phyloP scores from a whole-genome alignment of 2,329 filamentous ascomycete genomes.

The Epichloe glyceriae region DNA sequence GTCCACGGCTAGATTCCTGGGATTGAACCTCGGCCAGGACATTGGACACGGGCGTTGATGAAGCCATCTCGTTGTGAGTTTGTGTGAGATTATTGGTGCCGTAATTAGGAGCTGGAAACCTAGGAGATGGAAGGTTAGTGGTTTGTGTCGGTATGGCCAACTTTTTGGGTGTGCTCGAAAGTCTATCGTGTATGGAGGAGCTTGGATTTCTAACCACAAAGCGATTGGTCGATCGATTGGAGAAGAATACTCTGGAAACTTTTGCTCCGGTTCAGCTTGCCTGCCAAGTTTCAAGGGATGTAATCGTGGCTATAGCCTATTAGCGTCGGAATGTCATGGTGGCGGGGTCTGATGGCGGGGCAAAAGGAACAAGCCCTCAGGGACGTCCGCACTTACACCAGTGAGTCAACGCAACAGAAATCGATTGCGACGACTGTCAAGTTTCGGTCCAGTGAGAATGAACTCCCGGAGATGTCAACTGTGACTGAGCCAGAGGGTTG shows the following conservation, averaged over 20 bases:
- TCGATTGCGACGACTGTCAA: not conserved
- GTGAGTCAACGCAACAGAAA: not conserved
- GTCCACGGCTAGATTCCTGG: conserved; percentile 42
- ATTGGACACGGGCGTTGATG: conserved; percentile 24
- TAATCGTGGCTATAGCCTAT: not conserved
- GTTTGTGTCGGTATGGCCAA: not conserved
- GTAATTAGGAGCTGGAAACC: not conserved
- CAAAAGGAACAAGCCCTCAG: not conserved
- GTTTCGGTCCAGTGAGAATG: not conserved
- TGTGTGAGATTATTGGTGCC: not conserved
- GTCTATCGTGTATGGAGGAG: not conserved
- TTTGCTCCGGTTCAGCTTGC: not conserved
- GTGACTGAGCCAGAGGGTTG: not conserved
- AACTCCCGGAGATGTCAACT: not conserved
- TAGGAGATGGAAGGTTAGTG: not conserved
- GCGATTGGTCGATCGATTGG: not conserved
- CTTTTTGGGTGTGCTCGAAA: not conserved
- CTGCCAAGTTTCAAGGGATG: not conserved
- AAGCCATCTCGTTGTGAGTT: conserved; percentile 16
- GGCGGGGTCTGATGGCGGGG: not conserved
- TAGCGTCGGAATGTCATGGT: not conserved
- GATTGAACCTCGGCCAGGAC: conserved; percentile 28
- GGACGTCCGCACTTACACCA: not conserved
- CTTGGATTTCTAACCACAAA: not conserved
- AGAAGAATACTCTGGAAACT: not conserved